Evolutionary conservation across 225 moss, liverwort and hornwort genomes (phyloP).

Genomic region (Physcomitrium patens): DNA sequence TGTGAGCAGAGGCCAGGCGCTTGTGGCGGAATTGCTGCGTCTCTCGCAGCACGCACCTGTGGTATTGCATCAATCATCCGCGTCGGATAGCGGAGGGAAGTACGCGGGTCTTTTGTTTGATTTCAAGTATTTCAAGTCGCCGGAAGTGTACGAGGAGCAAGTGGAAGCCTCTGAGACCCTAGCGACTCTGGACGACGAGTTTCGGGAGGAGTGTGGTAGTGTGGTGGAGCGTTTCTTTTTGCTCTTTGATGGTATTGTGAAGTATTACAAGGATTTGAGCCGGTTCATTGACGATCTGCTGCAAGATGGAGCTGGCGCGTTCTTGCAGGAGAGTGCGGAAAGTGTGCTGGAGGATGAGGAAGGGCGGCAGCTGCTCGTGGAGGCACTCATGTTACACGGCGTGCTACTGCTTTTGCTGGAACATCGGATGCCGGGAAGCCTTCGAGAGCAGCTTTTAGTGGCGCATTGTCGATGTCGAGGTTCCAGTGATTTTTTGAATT

Average conservation of each 20-base stretch:
- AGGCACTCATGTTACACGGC: conserved; percentile 83
- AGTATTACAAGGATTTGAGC: conserved; percentile 78
- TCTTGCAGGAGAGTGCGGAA: conserved; percentile 81
- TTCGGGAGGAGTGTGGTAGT: conserved; percentile 76
- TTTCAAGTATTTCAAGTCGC: conserved; percentile 90
- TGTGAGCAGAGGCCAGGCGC: conserved; percentile 94
- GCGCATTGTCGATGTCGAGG: conserved; percentile 85
- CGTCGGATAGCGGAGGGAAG: conserved; percentile 47
- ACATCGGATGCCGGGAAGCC: conserved; percentile 74
- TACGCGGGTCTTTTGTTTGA: conserved; percentile 76
- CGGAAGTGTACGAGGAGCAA: conserved; percentile 84
- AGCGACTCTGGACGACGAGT: conserved; percentile 80
- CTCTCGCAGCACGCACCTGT: conserved; percentile 87
- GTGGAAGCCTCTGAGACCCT: conserved; percentile 74
- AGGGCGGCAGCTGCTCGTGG: conserved; percentile 89
- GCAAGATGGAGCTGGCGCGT: conserved; percentile 69
- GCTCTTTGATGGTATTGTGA: conserved; percentile 89
- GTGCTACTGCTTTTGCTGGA: conserved; percentile 86
- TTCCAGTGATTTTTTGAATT: conserved; percentile 78
- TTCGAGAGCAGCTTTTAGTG: conserved; percentile 88
- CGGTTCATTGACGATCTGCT: conserved; percentile 77
- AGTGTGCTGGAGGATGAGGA: conserved; percentile 95
- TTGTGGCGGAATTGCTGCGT: conserved; percentile 89
- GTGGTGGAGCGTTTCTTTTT: conserved; percentile 77
- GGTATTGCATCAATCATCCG: conserved; percentile 55